These are phyloP conservation scores for Juglanconis oblonga DNA, from an alignment of 2,329 filamentous ascomycete genomes.

Conservation along the genomic window DNA sequence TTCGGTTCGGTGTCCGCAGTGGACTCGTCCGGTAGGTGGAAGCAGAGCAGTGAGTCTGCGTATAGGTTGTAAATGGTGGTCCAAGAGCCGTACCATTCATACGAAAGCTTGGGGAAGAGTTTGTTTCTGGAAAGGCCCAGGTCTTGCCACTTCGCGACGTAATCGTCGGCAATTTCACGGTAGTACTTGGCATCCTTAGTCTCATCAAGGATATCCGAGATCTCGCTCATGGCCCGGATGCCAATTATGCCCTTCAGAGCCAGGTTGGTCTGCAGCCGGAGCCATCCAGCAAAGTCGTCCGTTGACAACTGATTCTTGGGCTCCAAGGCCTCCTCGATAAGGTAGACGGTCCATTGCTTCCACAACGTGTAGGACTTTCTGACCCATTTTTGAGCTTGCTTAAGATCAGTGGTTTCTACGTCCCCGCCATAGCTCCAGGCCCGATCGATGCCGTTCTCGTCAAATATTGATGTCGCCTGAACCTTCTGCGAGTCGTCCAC, in stretches of 20 bases:
- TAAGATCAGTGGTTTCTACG: slow-evolving; percentile 39
- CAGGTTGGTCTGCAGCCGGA: slow-evolving; percentile 72
- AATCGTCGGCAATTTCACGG: slow-evolving; percentile 59
- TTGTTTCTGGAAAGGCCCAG: slow-evolving; percentile 68
- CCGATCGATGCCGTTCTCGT: slow-evolving; percentile 29
- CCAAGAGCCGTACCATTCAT: slow-evolving; percentile 80
- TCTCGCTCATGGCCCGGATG: slow-evolving; percentile 73
- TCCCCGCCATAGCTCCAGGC: slow-evolving; percentile 48
- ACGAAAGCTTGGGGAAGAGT: slow-evolving; percentile 73
- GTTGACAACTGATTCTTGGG: slow-evolving; percentile 73
- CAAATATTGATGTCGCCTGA: slow-evolving; percentile 16
- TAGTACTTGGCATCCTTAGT: slow-evolving; percentile 59
- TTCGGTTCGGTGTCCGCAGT: background rate
- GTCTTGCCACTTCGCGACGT: slow-evolving; percentile 70
- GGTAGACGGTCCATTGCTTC: slow-evolving; percentile 73
- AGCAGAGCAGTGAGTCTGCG: slow-evolving; percentile 74
- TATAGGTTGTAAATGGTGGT: slow-evolving; percentile 79
- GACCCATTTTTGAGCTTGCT: slow-evolving; percentile 38
- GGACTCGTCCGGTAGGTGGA: slow-evolving; percentile 51
- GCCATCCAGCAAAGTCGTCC: slow-evolving; percentile 75
- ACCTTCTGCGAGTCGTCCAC: slow-evolving; percentile 3
- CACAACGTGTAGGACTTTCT: slow-evolving; percentile 62
- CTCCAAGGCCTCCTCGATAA: slow-evolving; percentile 66
- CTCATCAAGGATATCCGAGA: slow-evolving; percentile 59
- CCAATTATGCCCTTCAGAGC: slow-evolving; percentile 76